Percentiles rank a stretch among this genome's conserved stretches.
Evolutionary conservation across 2,329 filamentous ascomycete genomes (phyloP).

Genomic region (Phyllosticta paracitricarpa): DNA sequence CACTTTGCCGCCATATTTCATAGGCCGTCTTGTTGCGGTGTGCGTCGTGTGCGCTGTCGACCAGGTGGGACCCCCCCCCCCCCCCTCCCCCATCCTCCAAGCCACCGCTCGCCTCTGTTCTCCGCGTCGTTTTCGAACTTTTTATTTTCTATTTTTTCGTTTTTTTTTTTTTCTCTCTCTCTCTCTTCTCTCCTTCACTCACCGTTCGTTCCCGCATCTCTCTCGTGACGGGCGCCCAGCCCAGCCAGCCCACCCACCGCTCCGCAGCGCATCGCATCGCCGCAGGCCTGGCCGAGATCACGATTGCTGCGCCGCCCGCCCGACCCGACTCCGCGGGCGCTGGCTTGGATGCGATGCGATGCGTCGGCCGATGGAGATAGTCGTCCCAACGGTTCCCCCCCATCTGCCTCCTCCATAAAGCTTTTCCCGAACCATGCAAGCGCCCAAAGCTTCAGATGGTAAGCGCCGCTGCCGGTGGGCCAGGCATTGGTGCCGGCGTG

Average conservation of each 20-base stretch:
- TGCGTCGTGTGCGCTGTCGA: slow-evolving; percentile 11
- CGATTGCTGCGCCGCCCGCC: slow-evolving; percentile 1
- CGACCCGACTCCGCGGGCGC: slow-evolving; percentile 4
- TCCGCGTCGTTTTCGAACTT: not conserved
- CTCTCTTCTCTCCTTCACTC: too few species aligned
- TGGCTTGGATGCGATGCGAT: not conserved
- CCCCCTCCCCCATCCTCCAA: not conserved
- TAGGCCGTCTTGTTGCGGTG: slow-evolving; percentile 8
- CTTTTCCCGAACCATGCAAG: not conserved
- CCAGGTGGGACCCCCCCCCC: not conserved
- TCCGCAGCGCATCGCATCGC: not conserved
- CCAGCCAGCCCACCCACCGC: not conserved
- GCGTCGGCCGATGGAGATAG: too few species aligned
- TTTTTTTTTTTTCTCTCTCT: too few species aligned
- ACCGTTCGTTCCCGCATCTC: too few species aligned
- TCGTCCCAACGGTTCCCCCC: not conserved
- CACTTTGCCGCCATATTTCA: not conserved
- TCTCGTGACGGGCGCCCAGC: too few species aligned
- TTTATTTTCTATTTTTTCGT: too few species aligned
- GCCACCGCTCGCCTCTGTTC: not conserved
- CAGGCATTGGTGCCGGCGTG: not conserved
- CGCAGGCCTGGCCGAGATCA: not conserved
- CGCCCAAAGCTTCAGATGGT: not conserved
- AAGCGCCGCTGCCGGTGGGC: slow-evolving; percentile 1
- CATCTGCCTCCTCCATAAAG: slow-evolving; percentile 8